Evolutionary conservation across 2,329 filamentous ascomycete genomes (phyloP).

Genomic region (Pseudomassariella vexata): DNA sequence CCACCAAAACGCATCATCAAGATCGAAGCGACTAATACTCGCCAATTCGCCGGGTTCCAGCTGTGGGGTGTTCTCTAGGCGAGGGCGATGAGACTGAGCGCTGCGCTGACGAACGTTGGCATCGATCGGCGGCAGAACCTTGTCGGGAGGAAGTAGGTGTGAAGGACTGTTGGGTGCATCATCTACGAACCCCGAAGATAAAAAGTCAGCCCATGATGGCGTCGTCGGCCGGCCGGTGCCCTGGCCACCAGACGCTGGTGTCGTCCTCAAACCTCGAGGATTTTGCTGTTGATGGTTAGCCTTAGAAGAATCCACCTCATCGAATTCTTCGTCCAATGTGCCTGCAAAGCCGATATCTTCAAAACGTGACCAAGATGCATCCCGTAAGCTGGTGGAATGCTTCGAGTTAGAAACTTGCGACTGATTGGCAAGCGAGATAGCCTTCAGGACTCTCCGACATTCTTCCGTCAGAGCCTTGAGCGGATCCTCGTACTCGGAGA

Average conservation of each 20-base stretch:
- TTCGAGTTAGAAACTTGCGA: conserved; percentile 68
- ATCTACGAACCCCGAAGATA: conserved; percentile 88
- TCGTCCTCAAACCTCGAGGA: conserved; percentile 52
- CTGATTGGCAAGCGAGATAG: conserved; percentile 84
- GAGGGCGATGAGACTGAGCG: conserved; percentile 76
- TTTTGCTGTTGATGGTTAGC: conserved; percentile 30
- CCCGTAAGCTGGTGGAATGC: conserved; percentile 66
- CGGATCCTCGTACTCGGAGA: conserved; percentile 85
- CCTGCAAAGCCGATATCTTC: conserved; percentile 89
- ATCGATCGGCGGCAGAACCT: conserved; percentile 81
- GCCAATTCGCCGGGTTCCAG: conserved; percentile 91
- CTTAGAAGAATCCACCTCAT: conserved; percentile 51
- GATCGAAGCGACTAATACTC: conserved; percentile 77
- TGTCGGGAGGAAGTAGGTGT: conserved; percentile 82
- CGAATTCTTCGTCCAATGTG: conserved; percentile 64
- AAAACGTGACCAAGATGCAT: conserved; percentile 95
- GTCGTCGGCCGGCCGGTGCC: conserved; percentile 80
- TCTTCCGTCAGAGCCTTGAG: conserved; percentile 86
- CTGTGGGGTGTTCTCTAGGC: conserved; percentile 60
- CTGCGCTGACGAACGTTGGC: conserved; percentile 68
- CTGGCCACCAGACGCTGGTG: conserved; percentile 60
- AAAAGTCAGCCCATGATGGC: conserved; percentile 96
- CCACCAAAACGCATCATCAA: conserved; percentile 99
- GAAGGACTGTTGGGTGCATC: conserved; percentile 57
- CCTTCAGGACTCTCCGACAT: conserved; percentile 82